Conservation (phyloP, 192 early-diverging fungal genomes). For the Cetraspora pellucida region DNA sequence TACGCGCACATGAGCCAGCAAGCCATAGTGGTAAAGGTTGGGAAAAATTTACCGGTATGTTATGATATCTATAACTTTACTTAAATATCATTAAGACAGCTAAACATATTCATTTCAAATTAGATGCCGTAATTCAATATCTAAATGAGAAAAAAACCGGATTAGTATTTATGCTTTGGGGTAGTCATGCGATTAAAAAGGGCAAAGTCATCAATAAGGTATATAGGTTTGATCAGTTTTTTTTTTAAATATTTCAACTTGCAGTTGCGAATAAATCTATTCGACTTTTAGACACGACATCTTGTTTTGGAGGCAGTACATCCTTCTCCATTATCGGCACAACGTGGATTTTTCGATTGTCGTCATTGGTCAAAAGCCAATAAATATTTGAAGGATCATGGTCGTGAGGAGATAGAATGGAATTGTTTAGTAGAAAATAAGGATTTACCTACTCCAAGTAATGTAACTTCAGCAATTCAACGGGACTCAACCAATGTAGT, state of each 20-base stretch:
- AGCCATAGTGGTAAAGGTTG: slow-evolving; percentile 84
- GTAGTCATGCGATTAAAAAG: slow-evolving; percentile 85
- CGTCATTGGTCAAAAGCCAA: slow-evolving; percentile 88
- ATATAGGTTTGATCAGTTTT: background rate
- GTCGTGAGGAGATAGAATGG: slow-evolving; percentile 72
- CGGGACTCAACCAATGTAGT: too few relatives aligned
- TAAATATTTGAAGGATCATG: slow-evolving; percentile 69
- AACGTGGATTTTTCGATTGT: slow-evolving; percentile 85
- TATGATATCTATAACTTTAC: too few relatives aligned
- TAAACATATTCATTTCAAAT: background rate
- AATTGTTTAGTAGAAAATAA: slow-evolving; percentile 38
- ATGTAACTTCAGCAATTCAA: too few relatives aligned
- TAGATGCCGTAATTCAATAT: slow-evolving; percentile 76
- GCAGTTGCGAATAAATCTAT: background rate
- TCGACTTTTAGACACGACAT: slow-evolving; percentile 61
- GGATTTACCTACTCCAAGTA: too few relatives aligned
- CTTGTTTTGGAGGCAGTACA: slow-evolving; percentile 84
- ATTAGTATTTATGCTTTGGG: slow-evolving; percentile 96
- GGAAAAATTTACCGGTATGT: slow-evolving; percentile 74
- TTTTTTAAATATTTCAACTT: background rate
- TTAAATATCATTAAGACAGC: background rate
- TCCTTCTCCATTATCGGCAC: slow-evolving; percentile 87
- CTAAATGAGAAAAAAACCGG: slow-evolving; percentile 60
- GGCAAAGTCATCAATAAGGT: slow-evolving; percentile 67
- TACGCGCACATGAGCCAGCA: slow-evolving; percentile 74